Conservation (phyloP, 2,329 filamentous ascomycete genomes). For the Rhexocercosporidium sp. region DNA sequence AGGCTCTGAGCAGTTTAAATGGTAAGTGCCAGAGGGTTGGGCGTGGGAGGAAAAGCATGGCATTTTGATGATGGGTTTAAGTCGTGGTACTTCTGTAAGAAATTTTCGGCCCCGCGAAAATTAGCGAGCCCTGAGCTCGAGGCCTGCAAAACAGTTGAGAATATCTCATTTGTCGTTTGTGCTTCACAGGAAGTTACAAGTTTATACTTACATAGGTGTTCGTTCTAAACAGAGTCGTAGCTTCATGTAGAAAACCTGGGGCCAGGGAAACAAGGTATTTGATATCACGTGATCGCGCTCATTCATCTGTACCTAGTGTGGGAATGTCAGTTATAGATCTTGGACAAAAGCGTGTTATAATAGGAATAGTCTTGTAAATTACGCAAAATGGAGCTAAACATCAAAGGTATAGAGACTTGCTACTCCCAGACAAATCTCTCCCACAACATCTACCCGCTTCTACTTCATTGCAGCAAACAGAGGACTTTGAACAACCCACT, state of each 20-base stretch:
- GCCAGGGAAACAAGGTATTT: background rate
- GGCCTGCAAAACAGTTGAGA: background rate
- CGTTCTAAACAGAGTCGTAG: too few species aligned
- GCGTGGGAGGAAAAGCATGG: background rate
- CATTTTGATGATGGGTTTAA: background rate
- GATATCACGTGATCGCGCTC: background rate
- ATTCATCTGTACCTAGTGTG: background rate
- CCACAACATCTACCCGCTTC: background rate
- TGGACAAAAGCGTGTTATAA: background rate
- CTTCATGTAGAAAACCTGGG: too few species aligned
- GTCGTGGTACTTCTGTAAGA: background rate
- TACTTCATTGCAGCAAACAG: slow-evolving; percentile 22
- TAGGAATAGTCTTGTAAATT: background rate
- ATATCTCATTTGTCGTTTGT: background rate
- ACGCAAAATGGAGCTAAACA: background rate
- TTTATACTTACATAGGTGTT: too few species aligned
- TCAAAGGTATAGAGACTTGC: background rate
- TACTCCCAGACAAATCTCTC: background rate
- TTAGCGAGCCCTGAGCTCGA: slow-evolving; percentile 8
- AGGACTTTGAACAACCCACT: slow-evolving; percentile 16
- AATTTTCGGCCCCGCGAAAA: slow-evolving; percentile 18
- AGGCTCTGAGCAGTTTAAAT: background rate
- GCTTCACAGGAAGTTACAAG: too few species aligned
- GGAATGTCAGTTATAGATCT: background rate
- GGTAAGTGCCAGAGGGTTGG: background rate